Evolutionary conservation across 2,329 filamentous ascomycete genomes (phyloP), one percentile per base, ranked within the genome.

Genomic region (Ceratocystiopsis sp.): DNA sequence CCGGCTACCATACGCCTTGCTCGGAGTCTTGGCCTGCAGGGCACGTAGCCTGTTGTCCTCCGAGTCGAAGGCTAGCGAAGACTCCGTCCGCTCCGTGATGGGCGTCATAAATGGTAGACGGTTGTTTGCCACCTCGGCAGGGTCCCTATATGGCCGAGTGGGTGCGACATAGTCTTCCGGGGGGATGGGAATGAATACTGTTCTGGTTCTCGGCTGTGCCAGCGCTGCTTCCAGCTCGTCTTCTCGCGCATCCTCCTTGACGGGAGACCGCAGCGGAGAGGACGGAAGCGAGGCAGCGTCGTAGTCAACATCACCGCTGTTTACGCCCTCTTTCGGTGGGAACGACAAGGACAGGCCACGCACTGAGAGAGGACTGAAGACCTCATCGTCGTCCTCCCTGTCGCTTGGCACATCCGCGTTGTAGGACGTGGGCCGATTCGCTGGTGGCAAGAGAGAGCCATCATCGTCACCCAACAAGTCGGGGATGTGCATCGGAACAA

Each of bases 41-140:
- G 46, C 47, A 1, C 71, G 71, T 42, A 71, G 25, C 10, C 25
- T 71, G 58, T 73, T 71, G 51, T 66, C 66, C 42, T 74, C 69
- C 25, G 73, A 76, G 5, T 73, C 71, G 37, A 80, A 62, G 34
- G 33, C 33, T 13, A 96, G 63, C 1, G 87, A 95, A 12, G 79
- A 82, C 60, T 98, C 91, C 0, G 91, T 98, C 53, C 85, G 79
- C 60, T 98, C 91, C 1, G 91, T 89, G 51, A 98, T 98, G 2
- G 91, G 91, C 0, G 91, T 98, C 91, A 98, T 96, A 59, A 96
- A 98, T 3, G 89, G 91, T 11, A 96, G 68, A 43, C 87, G 80
- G 60, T 87, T 94, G 55, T 95, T 93, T 46, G 86, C 85, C 59
- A 80, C 70, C 57, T 86, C 73, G 34, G 65, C 72, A 55, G 84